Evolutionary conservation across 139 green algal genomes (phyloP).

Genomic region (Volvox africanus): DNA sequence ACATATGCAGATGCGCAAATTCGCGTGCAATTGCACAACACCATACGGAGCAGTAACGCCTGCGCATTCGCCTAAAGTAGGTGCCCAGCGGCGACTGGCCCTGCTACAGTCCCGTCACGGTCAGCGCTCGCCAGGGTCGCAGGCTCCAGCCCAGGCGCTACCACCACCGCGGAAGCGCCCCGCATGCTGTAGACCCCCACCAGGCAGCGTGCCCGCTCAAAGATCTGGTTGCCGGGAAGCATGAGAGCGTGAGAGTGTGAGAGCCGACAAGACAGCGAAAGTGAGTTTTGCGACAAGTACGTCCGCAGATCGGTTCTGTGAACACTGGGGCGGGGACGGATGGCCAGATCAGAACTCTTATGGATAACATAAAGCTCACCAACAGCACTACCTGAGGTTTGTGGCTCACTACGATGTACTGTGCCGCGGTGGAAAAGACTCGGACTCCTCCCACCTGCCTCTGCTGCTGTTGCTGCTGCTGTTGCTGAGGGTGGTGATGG

Average conservation of each 20-base stretch:
- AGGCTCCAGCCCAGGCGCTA: constrained; percentile 15
- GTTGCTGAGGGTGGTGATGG: neutral
- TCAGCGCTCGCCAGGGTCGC: neutral
- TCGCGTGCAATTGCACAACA: neutral
- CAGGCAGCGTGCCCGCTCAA: constrained; percentile 53
- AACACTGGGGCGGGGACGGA: neutral
- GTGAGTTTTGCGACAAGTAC: neutral
- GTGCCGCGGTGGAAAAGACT: constrained; percentile 49
- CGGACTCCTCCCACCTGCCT: neutral
- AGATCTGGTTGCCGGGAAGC: constrained; percentile 44
- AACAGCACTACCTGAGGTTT: constrained; percentile 67
- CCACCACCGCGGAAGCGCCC: constrained; percentile 7
- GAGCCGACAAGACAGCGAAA: no score
- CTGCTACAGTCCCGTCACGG: neutral
- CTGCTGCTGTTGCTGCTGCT: neutral
- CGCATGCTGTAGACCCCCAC: constrained; percentile 53
- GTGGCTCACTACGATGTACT: constrained; percentile 88
- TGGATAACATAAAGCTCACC: neutral
- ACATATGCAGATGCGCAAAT: neutral
- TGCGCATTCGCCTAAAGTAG: neutral
- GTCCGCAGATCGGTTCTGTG: neutral
- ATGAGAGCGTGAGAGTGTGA: no score
- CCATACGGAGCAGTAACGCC: no score
- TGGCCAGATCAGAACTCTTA: neutral
- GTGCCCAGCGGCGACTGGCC: neutral